A percentile compares a stretch with the other conserved stretches of the same genome.
Evolutionary conservation across 768 basidiomycete genomes (phyloP).

Genomic region (Tulasnella calospora): DNA sequence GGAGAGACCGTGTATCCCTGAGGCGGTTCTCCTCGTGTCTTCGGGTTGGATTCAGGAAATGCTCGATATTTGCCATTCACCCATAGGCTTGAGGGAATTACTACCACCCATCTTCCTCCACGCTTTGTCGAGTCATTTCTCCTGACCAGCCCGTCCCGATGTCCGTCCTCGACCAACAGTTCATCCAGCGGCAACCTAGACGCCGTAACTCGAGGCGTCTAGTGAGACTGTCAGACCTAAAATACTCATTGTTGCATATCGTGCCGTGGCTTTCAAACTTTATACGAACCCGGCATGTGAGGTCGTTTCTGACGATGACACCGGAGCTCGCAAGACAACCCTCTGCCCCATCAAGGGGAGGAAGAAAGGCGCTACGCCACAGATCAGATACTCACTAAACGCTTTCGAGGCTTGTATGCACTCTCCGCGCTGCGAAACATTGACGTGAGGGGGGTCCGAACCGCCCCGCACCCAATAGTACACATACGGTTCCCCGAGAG

Average conservation of each 20-base stretch:
- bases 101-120: not conserved
- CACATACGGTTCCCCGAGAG: no score
- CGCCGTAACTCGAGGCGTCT: not conserved
- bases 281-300: not conserved
- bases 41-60: not conserved
- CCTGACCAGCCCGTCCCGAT: not conserved
- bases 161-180: not conserved
- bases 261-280: not conserved
- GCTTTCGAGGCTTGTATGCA: no score
- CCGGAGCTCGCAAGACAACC: no score
- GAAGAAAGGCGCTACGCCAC: no score
- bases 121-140: not conserved
- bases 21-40: conserved; percentile 3
- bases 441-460: no score
- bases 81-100: not conserved
- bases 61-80: not conserved
- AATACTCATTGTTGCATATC: not conserved
- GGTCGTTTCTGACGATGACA: no score
- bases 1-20: not conserved
- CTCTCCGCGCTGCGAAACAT: no score
- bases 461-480: no score
- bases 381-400: no score
- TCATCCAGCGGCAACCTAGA: not conserved
- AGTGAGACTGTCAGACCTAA: not conserved
- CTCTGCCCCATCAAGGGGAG: no score